phyloP scores from a whole-genome alignment of 1,139 yeast genomes.

The Yamadazyma dushanensis region DNA sequence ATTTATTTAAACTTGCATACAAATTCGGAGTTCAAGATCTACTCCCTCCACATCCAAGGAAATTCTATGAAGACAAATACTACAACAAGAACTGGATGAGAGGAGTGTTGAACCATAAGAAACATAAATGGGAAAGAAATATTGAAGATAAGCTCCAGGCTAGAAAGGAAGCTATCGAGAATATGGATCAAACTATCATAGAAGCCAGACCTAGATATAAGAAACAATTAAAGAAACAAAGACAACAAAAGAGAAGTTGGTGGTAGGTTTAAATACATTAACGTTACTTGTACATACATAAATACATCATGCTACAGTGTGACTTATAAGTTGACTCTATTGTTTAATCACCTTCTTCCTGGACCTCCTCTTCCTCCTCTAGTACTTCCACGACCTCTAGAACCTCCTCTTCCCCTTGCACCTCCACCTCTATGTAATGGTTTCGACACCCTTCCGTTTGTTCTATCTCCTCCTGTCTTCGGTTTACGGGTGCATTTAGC shows the following conservation, averaged over 20 bases:
- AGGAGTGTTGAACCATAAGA: conserved; percentile 79
- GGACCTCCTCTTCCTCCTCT: conserved; percentile 4
- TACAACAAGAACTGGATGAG: conserved; percentile 67
- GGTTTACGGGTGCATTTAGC: conserved; percentile 33
- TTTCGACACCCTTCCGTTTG: conserved; percentile 2
- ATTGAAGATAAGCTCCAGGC: conserved; percentile 60
- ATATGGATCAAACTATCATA: conserved; percentile 71
- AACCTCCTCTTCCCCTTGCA: not conserved
- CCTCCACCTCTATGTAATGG: conserved; percentile 2
- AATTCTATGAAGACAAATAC: conserved; percentile 80
- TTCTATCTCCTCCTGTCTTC: not conserved
- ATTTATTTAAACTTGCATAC: conserved; percentile 78
- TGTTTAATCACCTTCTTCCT: not conserved
- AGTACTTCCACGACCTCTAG: conserved; percentile 2
- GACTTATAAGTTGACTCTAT: not conserved
- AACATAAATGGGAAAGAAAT: conserved; percentile 76
- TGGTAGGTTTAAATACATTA: conserved; percentile 20
- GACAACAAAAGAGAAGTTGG: conserved; percentile 50
- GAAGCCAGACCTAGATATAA: conserved; percentile 64
- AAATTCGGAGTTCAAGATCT: conserved; percentile 77
- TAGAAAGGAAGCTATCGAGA: conserved; percentile 64
- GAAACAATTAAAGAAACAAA: conserved; percentile 55
- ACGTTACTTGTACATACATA: conserved; percentile 2
- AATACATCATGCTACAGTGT: too few species aligned
- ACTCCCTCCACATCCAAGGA: conserved; percentile 74